phyloP scores from a whole-genome alignment of 345 rosid species.

The Gossypium anomalum region DNA sequence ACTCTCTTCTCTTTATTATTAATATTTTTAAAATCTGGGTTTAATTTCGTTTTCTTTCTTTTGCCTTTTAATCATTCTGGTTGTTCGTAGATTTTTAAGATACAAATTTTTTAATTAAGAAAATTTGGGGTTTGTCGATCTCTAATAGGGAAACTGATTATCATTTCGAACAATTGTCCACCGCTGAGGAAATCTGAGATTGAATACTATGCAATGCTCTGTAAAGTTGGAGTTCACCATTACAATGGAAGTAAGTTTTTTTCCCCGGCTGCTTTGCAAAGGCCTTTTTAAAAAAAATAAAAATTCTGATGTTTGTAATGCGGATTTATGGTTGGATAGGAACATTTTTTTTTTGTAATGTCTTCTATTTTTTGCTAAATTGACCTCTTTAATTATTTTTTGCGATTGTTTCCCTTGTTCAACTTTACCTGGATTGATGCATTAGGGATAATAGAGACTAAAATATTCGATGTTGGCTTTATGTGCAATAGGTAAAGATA shows the following conservation, averaged over 20 bases:
- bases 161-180: slow-evolving; percentile 60
- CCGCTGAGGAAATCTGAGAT: slow-evolving; percentile 69
- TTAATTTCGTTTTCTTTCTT: not conserved
- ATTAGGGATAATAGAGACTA: not conserved
- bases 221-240: slow-evolving; percentile 65
- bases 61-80: not conserved
- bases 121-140: not conserved
- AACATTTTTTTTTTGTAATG: not conserved
- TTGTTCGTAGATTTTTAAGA: not conserved
- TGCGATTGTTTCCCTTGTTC: not conserved
- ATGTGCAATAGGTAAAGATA: not conserved
- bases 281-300: not conserved
- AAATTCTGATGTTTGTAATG: not conserved
- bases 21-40: not conserved
- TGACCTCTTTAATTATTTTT: not conserved
- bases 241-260: slow-evolving; percentile 59
- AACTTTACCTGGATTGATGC: not conserved
- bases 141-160: slow-evolving; percentile 43
- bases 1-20: not conserved
- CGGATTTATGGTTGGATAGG: not conserved
- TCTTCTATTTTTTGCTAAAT: not conserved
- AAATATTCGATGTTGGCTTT: not conserved
- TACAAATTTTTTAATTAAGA: not conserved
- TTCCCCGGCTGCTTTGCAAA: not conserved
- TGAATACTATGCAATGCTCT: slow-evolving; percentile 66